Percentiles rank a stretch among this genome's conserved stretches.
Conservation (phyloP, 176 grass and related monocot species). For the Triticum monococcum region DNA sequence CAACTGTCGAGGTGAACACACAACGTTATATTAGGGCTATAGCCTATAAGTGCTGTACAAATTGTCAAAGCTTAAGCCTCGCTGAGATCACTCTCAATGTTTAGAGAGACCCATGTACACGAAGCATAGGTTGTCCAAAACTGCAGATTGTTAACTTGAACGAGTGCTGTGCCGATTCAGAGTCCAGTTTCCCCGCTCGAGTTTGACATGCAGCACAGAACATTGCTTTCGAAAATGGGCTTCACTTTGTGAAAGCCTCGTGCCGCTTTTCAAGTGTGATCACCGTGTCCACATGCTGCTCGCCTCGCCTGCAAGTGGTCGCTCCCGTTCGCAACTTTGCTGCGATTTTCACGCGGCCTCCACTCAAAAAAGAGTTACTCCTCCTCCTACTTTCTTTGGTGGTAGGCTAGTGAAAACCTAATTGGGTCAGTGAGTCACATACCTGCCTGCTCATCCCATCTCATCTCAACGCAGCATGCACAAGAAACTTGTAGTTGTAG, state of each 20-base stretch:
- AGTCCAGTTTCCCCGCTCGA: background rate
- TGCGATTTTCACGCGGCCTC: background rate
- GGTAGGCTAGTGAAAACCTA: slow-evolving; percentile 5
- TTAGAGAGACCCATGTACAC: background rate
- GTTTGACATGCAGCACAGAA: slow-evolving; percentile 8
- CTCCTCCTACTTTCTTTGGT: background rate
- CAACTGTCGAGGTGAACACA: background rate
- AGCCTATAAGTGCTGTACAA: background rate
- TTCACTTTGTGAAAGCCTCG: background rate
- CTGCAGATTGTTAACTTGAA: background rate
- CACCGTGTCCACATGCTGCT: slow-evolving; percentile 37
- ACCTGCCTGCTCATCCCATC: background rate
- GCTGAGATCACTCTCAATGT: background rate
- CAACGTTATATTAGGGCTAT: too few species aligned
- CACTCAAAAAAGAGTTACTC: background rate
- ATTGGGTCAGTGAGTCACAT: background rate
- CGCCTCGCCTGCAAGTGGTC: slow-evolving; percentile 6
- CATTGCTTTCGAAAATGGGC: background rate
- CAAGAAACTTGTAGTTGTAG: background rate
- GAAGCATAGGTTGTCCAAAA: background rate
- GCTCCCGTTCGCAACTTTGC: background rate
- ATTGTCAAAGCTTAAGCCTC: slow-evolving; percentile 15
- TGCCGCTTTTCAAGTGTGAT: slow-evolving; percentile 32
- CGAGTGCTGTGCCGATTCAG: background rate
- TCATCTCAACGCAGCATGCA: background rate